These are phyloP conservation scores for Fusarium subglutinans DNA, from an alignment of 2,329 filamentous ascomycete genomes.

Conservation along the genomic window DNA sequence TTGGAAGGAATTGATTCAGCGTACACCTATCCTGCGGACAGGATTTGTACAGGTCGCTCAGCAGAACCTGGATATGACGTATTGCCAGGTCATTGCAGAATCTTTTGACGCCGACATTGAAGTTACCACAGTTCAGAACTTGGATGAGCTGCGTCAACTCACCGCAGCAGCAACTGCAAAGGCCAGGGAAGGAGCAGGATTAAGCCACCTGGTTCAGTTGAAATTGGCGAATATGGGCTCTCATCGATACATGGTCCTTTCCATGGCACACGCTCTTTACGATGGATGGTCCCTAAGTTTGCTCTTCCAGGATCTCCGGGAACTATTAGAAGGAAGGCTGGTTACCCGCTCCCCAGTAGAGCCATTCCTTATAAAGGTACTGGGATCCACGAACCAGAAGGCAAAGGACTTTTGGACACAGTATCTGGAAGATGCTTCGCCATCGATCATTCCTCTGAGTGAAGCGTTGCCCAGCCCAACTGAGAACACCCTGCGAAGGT, in stretches of 20 bases:
- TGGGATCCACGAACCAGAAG: conserved; percentile 31
- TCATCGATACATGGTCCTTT: conserved; percentile 65
- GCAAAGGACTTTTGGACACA: conserved; percentile 73
- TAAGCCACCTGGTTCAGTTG: conserved; percentile 59
- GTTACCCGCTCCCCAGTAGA: conserved; percentile 58
- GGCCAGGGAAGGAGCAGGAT: conserved; percentile 51
- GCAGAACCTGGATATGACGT: conserved; percentile 60
- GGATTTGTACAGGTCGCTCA: conserved; percentile 74
- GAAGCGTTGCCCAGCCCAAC: not conserved
- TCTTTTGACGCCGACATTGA: conserved; percentile 30
- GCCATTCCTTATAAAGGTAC: conserved; percentile 55
- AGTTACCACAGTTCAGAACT: conserved; percentile 35
- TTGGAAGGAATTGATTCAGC: conserved; percentile 67
- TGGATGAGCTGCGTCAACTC: conserved; percentile 49
- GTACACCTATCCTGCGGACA: conserved; percentile 79
- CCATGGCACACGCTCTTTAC: conserved; percentile 87
- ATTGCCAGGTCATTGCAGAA: conserved; percentile 59
- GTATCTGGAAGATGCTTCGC: conserved; percentile 64
- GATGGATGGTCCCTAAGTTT: conserved; percentile 86
- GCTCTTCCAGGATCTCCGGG: conserved; percentile 74
- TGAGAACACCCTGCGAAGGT: conserved; percentile 1
- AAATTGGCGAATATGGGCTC: conserved; percentile 49
- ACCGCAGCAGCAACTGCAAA: conserved; percentile 49
- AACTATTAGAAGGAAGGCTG: conserved; percentile 65
- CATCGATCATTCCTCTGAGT: conserved; percentile 46